A percentile compares a stretch with the other conserved stretches of the same genome.
phyloP scores from a whole-genome alignment of 805 yeast species.

The Blastobotrys terrestris region DNA sequence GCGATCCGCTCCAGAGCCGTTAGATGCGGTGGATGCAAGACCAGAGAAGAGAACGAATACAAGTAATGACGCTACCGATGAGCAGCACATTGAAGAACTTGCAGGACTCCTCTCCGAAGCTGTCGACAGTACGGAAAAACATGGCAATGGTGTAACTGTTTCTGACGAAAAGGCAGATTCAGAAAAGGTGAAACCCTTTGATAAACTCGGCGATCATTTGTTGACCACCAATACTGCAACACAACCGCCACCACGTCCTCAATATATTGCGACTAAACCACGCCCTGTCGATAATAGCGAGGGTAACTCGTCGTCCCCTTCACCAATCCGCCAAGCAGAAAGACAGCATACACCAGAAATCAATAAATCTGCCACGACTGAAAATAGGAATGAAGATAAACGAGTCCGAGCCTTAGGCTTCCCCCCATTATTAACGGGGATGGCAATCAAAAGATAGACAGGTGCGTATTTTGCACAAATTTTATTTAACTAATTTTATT shows the following conservation, averaged over 20 bases:
- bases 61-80: background rate
- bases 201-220: background rate
- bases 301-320: background rate
- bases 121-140: background rate
- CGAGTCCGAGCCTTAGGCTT: conserved; percentile 17
- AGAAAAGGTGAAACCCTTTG: background rate
- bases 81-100: conserved; percentile 4
- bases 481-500: background rate
- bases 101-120: conserved; percentile 12
- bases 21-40: too few species aligned
- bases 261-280: background rate
- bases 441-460: conserved; percentile 10
- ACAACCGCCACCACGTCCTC: conserved; percentile 1
- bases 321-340: background rate
- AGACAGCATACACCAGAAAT: background rate
- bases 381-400: conserved; percentile 9
- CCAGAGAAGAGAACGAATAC: background rate
- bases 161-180: background rate
- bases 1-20: background rate
- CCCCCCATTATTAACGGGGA: conserved; percentile 22
- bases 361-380: background rate
- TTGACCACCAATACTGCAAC: background rate
- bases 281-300: too few species aligned
- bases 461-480: background rate
- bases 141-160: background rate